Evolutionary conservation across 345 rosid species (phyloP).

Genomic region (Populus davidiana): DNA sequence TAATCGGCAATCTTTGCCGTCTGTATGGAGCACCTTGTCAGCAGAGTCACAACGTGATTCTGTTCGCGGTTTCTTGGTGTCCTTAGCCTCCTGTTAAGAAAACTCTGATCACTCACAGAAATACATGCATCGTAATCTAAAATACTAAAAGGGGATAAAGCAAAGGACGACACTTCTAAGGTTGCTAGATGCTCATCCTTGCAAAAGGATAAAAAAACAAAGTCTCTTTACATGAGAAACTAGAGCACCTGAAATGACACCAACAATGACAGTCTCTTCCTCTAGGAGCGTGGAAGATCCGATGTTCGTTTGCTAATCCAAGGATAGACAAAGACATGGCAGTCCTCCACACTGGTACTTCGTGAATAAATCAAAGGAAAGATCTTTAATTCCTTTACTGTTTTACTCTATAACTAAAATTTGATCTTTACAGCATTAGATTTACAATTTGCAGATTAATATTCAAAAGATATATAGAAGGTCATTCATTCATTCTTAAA

Average conservation of each 20-base stretch:
- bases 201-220: neutral
- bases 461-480: neutral
- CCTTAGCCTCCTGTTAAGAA: conserved; percentile 2
- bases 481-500: neutral
- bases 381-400: neutral
- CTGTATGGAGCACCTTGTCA: conserved; percentile 7
- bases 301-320: neutral
- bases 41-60: conserved; percentile 24
- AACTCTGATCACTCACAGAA: neutral
- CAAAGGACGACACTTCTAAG: neutral
- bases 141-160: neutral
- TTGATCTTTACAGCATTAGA: neutral
- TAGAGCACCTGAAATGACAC: neutral
- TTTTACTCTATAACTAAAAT: neutral
- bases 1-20: neutral
- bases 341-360: neutral
- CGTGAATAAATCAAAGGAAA: neutral
- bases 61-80: conserved; percentile 31
- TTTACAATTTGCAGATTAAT: neutral
- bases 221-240: neutral
- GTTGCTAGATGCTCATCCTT: neutral
- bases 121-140: neutral
- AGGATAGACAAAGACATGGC: neutral
- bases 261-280: neutral
- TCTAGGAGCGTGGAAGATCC: neutral